Evolutionary conservation across 2,329 filamentous ascomycete genomes (phyloP), one percentile per base, ranked within the genome.

Genomic region (Cytospora paraplurivora): DNA sequence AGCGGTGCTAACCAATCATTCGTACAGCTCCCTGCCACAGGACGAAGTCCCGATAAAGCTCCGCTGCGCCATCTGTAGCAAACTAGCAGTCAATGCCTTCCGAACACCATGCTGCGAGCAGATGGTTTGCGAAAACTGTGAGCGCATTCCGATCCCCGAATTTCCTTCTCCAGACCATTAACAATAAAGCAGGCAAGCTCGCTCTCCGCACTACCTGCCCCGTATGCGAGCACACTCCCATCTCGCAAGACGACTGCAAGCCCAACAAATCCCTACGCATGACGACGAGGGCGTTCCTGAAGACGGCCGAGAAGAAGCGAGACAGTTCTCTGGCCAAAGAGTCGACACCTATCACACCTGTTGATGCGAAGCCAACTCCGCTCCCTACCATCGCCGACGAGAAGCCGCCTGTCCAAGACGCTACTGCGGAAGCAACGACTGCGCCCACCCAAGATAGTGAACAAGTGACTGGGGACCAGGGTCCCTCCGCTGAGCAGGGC

Each of bases 41-140:
- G 91, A 94, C 71, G 92, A 95, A 67, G 93, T 97, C 63, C 95
- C 95, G n/a, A 92, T 93, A 72, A 97, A 97, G 82, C 85, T 99
- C 68, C 90, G 93, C 77, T 99, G 95, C 81, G 92, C 92, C 59
- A 91, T 92, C 70, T 99, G 95, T 78, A 95, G 90, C 79, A 93
- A 91, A 76, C 83, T 98, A 64, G 93, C 93, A 35, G 81, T 96
- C 68, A 96, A 97, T 74, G 92, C 94, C 10, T 96, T 92, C 75
- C 91, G 93, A 67, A 82, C 97, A 34, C 92, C 93, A 1, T 99
- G 95, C 78, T 99, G 95, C 76, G 95, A 97, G 73, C 94, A 96
- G 74, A 89, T 91, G 49, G 96, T 98, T 64, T 98, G 95, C 81
- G 90, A 94, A 73, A 84, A 82, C 68, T 99, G 95, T 97, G 80